Conservation (phyloP, 2,329 filamentous ascomycete genomes). For the Penicillium italicum region DNA sequence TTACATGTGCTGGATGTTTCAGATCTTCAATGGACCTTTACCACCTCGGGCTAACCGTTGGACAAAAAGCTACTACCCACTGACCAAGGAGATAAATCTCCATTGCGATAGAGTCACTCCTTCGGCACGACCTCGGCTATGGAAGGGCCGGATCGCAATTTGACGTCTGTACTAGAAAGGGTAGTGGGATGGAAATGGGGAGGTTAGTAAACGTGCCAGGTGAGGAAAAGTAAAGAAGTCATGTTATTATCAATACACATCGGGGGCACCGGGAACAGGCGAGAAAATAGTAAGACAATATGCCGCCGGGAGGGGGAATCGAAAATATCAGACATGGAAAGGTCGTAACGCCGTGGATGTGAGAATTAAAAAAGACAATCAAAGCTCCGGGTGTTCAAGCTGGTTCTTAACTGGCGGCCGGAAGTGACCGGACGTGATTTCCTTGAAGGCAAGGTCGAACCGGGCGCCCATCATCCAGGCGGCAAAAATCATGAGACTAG, state of each 20-base stretch:
- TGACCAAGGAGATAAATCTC: slow-evolving; percentile 28
- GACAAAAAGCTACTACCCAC: slow-evolving; percentile 46
- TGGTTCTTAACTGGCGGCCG: slow-evolving; percentile 32
- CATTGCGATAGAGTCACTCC: slow-evolving; percentile 80
- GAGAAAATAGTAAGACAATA: slow-evolving; percentile 28
- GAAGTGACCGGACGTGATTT: slow-evolving; percentile 52
- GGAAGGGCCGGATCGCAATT: slow-evolving; percentile 84
- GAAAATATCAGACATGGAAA: slow-evolving; percentile 24
- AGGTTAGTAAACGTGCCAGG: not conserved
- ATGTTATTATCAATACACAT: slow-evolving; percentile 35
- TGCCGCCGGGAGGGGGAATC: slow-evolving; percentile 27
- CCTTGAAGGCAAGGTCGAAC: slow-evolving; percentile 66
- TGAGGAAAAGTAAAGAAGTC: slow-evolving; percentile 15
- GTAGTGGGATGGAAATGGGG: slow-evolving; percentile 13
- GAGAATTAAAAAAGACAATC: slow-evolving; percentile 24
- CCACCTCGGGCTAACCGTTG: slow-evolving; percentile 32
- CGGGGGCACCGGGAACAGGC: slow-evolving; percentile 21
- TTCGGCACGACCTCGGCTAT: slow-evolving; percentile 98
- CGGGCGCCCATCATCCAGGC: slow-evolving; percentile 79
- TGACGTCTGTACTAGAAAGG: slow-evolving; percentile 92
- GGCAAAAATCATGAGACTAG: slow-evolving; percentile 69
- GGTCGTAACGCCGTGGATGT: slow-evolving; percentile 32
- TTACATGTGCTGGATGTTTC: slow-evolving; percentile 62
- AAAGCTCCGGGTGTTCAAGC: slow-evolving; percentile 39
- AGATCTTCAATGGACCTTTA: slow-evolving; percentile 46